Base-by-base conservation (phyloP, 805 yeast species). In the Candida morakotiae region DNA sequence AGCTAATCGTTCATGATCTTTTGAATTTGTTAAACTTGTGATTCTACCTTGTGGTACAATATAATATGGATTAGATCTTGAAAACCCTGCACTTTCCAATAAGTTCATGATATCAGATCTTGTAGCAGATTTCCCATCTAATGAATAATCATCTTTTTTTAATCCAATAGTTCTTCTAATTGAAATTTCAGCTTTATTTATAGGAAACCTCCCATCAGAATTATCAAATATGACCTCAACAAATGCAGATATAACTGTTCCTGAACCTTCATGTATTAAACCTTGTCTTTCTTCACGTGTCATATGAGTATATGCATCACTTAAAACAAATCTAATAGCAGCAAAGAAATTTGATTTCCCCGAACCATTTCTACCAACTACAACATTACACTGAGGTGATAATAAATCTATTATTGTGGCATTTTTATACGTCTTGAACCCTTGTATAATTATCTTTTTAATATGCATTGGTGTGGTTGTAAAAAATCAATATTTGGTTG, bases 31-130 rank as follows among this genome's bases (percentile, higher is more conserved):
- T 41, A 93, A 68, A 0, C 85, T 73, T 1, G 96, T 83, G 49
- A 93, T 87, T 49, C 86, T 73, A 15, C 98, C 98, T 60, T 93
- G 98, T 0, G 98, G 98, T 4, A 93, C 98, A 48, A 93, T 91
- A 56, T 91, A 91, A 59, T 89, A 91, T 1, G 97, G 96, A 46
- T 88, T 89, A 5, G 87, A 79, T 43, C 84, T 73, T 0, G 95
- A 84, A 53, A 93, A 87, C 0, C 98, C 98, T 0, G 96, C 95
- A 51, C 86, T 81, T 56, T 91, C 97, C 25, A 89, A 67, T 44
- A 87, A 62, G 45, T 85, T 83, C 77, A 81, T 79, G 11, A 89
- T 73, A 53, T 88, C 97, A 2, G 83, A 70, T 49, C 88, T 75
- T 1, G 91, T 81, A 3, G 91, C 84, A 10, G 86, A 72, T 50